These are phyloP conservation scores for Geosiphon pyriformis DNA, from an alignment of 192 early-diverging fungal genomes.

Conservation along the genomic window DNA sequence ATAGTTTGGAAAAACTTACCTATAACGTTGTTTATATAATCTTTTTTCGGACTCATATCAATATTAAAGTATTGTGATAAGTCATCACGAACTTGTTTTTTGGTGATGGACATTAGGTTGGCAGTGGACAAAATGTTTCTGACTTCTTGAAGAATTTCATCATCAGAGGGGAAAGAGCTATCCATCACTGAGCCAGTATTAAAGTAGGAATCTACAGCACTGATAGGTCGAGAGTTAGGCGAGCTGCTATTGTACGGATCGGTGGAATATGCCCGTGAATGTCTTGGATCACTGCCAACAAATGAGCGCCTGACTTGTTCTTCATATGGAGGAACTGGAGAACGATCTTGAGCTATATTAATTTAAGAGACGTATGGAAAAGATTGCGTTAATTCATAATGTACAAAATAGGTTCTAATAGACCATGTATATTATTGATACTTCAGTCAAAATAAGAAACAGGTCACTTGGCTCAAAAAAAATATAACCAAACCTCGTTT, in stretches of 20 bases:
- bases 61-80: constrained; percentile 72
- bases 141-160: constrained; percentile 61
- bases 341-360: constrained; percentile 27
- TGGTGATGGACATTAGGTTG: constrained; percentile 95
- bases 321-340: constrained; percentile 30
- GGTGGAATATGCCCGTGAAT: not conserved
- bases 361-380: too few relatives aligned
- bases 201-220: constrained; percentile 3
- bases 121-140: constrained; percentile 78
- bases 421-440: constrained; percentile 10
- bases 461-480: too few relatives aligned
- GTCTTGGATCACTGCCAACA: constrained; percentile 16
- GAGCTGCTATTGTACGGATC: not conserved
- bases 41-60: constrained; percentile 78
- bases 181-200: not conserved
- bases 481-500: not conserved
- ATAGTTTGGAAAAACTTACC: too few relatives aligned
- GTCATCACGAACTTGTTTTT: constrained; percentile 96
- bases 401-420: constrained; percentile 20
- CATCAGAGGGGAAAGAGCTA: constrained; percentile 49
- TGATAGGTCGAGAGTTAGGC: constrained; percentile 5
- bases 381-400: not conserved
- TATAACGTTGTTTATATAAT: constrained; percentile 87
- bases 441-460: not conserved
- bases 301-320: constrained; percentile 11